A percentile compares a stretch with the other conserved stretches of the same genome.
phyloP scores from a whole-genome alignment of 2,329 filamentous ascomycete species.

The Phoma herbarum region DNA sequence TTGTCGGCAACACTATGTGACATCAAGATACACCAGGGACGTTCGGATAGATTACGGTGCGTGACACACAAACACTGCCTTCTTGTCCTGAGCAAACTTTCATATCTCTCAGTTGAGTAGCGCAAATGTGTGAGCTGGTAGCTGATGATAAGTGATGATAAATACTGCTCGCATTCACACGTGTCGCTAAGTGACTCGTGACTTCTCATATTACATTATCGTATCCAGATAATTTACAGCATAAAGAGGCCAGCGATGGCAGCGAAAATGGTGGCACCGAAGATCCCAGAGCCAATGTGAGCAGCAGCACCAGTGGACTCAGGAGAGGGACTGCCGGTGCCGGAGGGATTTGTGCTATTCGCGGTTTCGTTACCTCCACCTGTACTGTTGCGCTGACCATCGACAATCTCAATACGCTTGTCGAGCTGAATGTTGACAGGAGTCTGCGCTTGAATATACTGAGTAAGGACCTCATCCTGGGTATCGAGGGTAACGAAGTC shows the following conservation, averaged over 20 bases:
- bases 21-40: too few species aligned
- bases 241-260: constrained; percentile 24
- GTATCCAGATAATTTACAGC: constrained; percentile 13
- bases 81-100: too few species aligned
- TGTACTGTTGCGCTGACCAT: constrained; percentile 28
- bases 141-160: background rate
- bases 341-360: constrained; percentile 30
- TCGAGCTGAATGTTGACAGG: constrained; percentile 63
- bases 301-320: constrained; percentile 25
- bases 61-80: too few species aligned
- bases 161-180: background rate
- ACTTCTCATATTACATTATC: background rate
- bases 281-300: constrained; percentile 15
- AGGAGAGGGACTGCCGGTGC: constrained; percentile 18
- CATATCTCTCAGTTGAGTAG: too few species aligned
- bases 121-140: background rate
- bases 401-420: constrained; percentile 54
- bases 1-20: background rate
- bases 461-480: constrained; percentile 63
- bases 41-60: too few species aligned
- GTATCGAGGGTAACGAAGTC: constrained; percentile 61
- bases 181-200: background rate
- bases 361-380: constrained; percentile 27
- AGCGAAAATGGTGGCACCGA: constrained; percentile 22
- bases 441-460: constrained; percentile 60